Evolutionary conservation across 2,329 filamentous ascomycete genomes (phyloP).

Genomic region (Amauroascus niger): DNA sequence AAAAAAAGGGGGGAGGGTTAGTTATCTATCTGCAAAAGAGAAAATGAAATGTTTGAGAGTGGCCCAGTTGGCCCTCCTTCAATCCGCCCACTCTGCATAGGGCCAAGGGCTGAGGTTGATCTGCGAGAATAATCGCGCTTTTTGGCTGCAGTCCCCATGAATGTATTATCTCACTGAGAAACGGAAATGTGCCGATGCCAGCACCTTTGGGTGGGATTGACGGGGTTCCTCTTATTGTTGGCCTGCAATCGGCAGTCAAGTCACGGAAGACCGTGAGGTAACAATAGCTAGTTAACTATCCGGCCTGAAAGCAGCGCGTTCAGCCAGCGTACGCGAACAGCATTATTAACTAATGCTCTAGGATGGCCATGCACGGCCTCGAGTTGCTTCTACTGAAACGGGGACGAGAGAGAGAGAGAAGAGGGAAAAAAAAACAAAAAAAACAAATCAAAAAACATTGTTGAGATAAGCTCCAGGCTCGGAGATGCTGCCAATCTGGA

Average conservation of each 20-base stretch:
- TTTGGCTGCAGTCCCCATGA: not conserved
- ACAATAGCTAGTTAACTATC: no score
- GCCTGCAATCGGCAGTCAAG: no score
- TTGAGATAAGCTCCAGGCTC: not conserved
- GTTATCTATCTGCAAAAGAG: not conserved
- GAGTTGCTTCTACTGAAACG: not conserved
- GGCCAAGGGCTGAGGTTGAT: constrained; percentile 6
- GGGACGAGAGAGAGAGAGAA: no score
- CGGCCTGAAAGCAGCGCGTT: no score
- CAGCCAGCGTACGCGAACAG: no score
- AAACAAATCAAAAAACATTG: not conserved
- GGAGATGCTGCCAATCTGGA: constrained; percentile 1
- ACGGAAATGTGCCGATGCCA: not conserved
- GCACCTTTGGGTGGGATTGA: not conserved
- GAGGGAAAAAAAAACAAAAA: no score
- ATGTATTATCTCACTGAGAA: not conserved
- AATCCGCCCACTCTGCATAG: no score
- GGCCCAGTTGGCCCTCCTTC: not conserved
- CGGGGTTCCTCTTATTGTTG: not conserved
- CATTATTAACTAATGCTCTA: not conserved
- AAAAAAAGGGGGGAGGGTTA: not conserved
- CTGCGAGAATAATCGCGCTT: not conserved
- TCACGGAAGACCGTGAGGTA: no score
- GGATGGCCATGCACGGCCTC: not conserved
- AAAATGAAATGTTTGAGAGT: not conserved